Evolutionary conservation across 2,329 filamentous ascomycete species (phyloP).

Genomic region (Fusarium tricinctum): DNA sequence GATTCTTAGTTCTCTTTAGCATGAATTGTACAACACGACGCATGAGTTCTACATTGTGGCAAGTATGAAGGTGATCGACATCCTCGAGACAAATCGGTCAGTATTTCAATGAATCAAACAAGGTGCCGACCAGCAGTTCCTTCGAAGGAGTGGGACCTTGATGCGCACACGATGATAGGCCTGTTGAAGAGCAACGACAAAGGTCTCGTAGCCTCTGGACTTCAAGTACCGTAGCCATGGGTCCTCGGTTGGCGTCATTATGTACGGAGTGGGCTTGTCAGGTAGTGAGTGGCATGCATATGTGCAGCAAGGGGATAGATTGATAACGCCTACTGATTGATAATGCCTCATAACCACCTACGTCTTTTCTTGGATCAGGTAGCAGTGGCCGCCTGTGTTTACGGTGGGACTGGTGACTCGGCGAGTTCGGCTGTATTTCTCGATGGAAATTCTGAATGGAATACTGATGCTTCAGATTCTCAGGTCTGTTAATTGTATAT

Average conservation of each 20-base stretch:
- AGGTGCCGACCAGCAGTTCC: constrained; percentile 12
- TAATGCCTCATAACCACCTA: constrained; percentile 44
- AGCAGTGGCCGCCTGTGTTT: neutral
- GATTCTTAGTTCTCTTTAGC: constrained; percentile 2
- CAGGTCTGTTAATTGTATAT: too few species aligned
- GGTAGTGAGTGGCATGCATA: constrained; percentile 13
- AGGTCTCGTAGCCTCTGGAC: constrained; percentile 8
- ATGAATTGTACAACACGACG: constrained; percentile 9
- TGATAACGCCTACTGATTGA: constrained; percentile 48
- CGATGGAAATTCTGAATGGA: too few species aligned
- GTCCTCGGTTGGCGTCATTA: constrained; percentile 34
- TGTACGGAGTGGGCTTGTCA: constrained; percentile 29
- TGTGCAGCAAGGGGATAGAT: constrained; percentile 34
- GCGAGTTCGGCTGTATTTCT: neutral
- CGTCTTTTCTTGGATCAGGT: constrained; percentile 2
- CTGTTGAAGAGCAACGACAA: constrained; percentile 11
- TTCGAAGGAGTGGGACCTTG: constrained; percentile 22
- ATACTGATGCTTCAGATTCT: too few species aligned
- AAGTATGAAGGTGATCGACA: neutral
- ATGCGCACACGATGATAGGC: constrained; percentile 9
- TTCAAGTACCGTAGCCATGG: constrained; percentile 25
- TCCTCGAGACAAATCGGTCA: neutral
- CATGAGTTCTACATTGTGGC: neutral
- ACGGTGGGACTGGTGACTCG: neutral
- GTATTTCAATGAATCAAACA: constrained; percentile 13